These are phyloP conservation scores for Penicillium sp. DNA, from an alignment of 2,329 filamentous ascomycete genomes.

Conservation along the genomic window DNA sequence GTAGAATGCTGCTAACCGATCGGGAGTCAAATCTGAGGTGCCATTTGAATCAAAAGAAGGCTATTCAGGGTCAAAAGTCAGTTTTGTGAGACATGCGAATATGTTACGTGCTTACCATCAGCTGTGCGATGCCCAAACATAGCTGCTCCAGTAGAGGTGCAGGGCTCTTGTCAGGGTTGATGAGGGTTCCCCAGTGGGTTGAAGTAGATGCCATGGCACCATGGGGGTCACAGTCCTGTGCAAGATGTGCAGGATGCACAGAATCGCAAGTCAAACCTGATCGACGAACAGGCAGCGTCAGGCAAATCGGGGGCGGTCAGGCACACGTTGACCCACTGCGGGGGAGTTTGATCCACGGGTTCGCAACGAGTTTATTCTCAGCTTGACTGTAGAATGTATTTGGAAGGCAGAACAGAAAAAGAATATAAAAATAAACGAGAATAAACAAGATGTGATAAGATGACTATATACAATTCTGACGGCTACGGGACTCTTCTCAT, in stretches of 20 bases:
- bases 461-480: neutral
- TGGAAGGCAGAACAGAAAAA: neutral
- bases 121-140: constrained; percentile 63
- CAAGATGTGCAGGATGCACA: constrained; percentile 2
- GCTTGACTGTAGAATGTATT: too few relatives aligned
- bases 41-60: constrained; percentile 33
- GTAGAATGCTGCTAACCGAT: constrained; percentile 75
- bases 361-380: too few relatives aligned
- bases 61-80: constrained; percentile 7
- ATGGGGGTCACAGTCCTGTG: constrained; percentile 11
- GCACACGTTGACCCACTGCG: constrained; percentile 24
- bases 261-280: constrained; percentile 4
- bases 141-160: constrained; percentile 66
- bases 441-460: neutral
- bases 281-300: constrained; percentile 15
- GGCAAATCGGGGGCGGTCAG: constrained; percentile 20
- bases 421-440: neutral
- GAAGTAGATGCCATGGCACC: constrained; percentile 32
- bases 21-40: constrained; percentile 52
- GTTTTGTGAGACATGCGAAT: neutral
- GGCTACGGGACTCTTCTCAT: neutral
- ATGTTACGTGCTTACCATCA: constrained; percentile 59
- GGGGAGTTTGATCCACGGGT: constrained; percentile 6
- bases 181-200: constrained; percentile 61
- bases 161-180: constrained; percentile 65